Evolutionary conservation across 768 basidiomycete genomes (phyloP), one percentile per base, ranked within the genome.

Genomic region (Trametes elegans): DNA sequence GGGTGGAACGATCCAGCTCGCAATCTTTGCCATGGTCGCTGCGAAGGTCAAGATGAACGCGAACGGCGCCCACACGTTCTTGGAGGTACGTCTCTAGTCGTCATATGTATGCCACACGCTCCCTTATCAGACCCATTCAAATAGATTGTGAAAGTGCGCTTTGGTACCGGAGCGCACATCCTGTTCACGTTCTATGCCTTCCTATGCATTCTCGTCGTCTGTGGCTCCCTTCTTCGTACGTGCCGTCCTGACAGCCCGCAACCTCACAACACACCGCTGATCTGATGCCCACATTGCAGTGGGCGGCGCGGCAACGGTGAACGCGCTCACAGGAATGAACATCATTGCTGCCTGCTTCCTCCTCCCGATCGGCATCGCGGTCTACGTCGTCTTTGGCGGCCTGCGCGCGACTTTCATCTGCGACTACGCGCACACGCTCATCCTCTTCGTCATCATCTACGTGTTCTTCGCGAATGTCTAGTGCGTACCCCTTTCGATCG

Each of bases 41-140:
- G 76, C 79, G 1, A 79, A 81, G 61, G 76, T 83, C 10, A 85
- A 84, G 65, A 76, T 75, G 72, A 83, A 83, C 45, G 82, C 81
- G 0, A 81, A 81, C 28, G 76, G 77, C 14, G 80, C 80, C 0
- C 79, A 79, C 58, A 85, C 81, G 0, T 83, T 81, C 60, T 68
- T 82, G 23, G 81, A 85, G 63, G 76, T 73, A 55, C 3, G 63
- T 41, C 3, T 28, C 4, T 40, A 27, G n/a, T n/a, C n/a, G n/a
- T 13, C 1, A 11, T 16, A 28, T 19, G 4, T 19, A 38, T 11
- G 9, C 14, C 8, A 26, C 7, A 7, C 26, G n/a, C 29, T 24
- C 1, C 11, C 21, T 44, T 34, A 7, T 11, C n/a, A 14, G 40
- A 42, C 26, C 14, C n/a, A 5, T n/a, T 3, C 16, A 23, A 21